Evolutionary conservation across 768 basidiomycete genomes (phyloP), one percentile per base, ranked within the genome.

Genomic region (Termitomyces sp.): DNA sequence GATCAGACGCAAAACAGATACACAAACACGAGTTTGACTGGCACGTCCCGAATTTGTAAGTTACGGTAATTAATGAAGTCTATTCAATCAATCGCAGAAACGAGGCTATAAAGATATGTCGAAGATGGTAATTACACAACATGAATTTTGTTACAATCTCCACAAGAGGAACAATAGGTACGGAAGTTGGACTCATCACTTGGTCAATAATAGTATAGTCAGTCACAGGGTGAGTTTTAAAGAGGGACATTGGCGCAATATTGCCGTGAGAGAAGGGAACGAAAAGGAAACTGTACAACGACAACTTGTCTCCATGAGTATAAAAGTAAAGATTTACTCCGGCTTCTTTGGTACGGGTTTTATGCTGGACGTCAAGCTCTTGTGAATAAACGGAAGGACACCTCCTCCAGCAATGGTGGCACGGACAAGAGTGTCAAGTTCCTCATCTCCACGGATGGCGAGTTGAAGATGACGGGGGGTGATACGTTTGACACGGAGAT

Each of bases 381-480:
- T 91, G 79, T 93, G 91, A 62, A 93, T 92, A 75, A 92, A 93
- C 19, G 91, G 91, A 58, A 92, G 67, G 3, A 92, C 91, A 69
- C 91, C 90, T 67, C 90, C 90, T 42, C 91, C 90, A 12, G 94
- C 92, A 64, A 97, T 96, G 3, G 95, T 97, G 3, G 94, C 95
- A 53, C 87, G 84, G 30, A 98, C 94, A 57, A 98, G 85, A 17
- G 85, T 88, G 68, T 98, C 95, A n/a, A 98, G 86, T 67, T 98
- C 95, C 71, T 97, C 94, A 70, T 98, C 95, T 35, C 95, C 95
- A 59, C 94, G 89, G 62, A 98, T 98, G 28, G 95, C 95, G 30
- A 97, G 84, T 70, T 97, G 95, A 61, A 98, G 72, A 74, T 98
- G 95, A 63, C 95, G 87, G 17, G 95, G 95, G 0, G 93, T 96